Base-by-base conservation (phyloP, 1,284 basidiomycete species). In the Phellopilus nigrolimitatus region DNA sequence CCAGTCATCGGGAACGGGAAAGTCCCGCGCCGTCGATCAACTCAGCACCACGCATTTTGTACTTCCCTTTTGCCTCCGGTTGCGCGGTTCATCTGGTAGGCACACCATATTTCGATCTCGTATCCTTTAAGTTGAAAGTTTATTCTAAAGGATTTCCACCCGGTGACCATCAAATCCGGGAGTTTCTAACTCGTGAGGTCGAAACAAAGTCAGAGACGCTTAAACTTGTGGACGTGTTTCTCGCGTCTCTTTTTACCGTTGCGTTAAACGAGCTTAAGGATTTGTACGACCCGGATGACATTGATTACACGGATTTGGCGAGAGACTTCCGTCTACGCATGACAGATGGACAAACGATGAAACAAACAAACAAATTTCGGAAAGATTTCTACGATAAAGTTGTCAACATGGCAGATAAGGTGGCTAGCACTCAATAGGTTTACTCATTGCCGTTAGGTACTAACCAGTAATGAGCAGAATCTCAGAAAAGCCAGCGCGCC, bases 1-100 rank as follows among this genome's bases (percentile, higher is more conserved):
- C 9, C 46, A 47, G 25, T 47, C 46, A 0, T 47, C 46, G 9
- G 46, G 46, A 13, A 47, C 34, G 46, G 46, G 46, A 6, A 47
- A 47, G 22, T 47, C 46, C 4, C 15, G 46, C 12, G 8, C 25
- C 3, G 37, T 47, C 6, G 7, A 38, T 27, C 28, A 47, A 19
- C 46, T 47, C 17, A 31, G 36, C 13, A 38, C 24, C 24, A 30
- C 6, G 1, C 21, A 24, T 15, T 24, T 47, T 12, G 17, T 47
- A 4, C 37, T 47, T 17, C 34, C 46, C 9, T 25, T 47, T n/a
- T 15, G n/a, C 19, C 22, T 47, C 7, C 4, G 46, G 43, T 4
- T 12, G 1, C 17, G 17, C 3, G 15, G 17, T 19, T 4, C 13
- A 17, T 17, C 28, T 45, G 28, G 28, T 28, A 6, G 12, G 31